Conservation (phyloP, 148 eudicot genomes). For the Rhododendron ferrugineum region DNA sequence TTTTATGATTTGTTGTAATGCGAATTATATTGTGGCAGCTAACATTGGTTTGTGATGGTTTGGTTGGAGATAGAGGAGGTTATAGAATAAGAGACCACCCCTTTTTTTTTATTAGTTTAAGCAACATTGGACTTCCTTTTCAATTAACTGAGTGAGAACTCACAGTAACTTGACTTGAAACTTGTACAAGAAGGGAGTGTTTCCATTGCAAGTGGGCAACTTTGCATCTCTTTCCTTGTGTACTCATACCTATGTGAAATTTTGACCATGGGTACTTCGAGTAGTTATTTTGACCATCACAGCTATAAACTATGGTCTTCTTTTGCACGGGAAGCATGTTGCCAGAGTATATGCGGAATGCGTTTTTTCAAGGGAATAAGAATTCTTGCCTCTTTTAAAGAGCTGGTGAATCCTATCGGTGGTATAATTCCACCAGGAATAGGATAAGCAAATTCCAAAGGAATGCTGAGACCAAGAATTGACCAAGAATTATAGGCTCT, state of each 20-base stretch:
- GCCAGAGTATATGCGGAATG: background rate
- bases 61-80: background rate
- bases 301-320: background rate
- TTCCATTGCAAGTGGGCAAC: background rate
- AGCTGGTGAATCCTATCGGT: background rate
- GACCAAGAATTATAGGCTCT: background rate
- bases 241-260: background rate
- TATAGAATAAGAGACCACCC: background rate
- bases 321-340: background rate
- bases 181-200: background rate
- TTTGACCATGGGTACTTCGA: too few relatives aligned
- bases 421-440: background rate
- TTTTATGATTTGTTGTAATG: background rate
- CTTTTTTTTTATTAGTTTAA: too few relatives aligned
- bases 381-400: background rate
- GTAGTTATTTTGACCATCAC: background rate
- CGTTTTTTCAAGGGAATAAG: background rate
- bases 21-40: conserved; percentile 5
- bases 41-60: background rate
- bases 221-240: background rate
- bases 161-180: background rate
- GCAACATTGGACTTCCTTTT: background rate
- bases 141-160: background rate
- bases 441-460: background rate
- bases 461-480: background rate